Conservation (phyloP, 2,329 filamentous ascomycete species). For the Epichloe scottii region DNA sequence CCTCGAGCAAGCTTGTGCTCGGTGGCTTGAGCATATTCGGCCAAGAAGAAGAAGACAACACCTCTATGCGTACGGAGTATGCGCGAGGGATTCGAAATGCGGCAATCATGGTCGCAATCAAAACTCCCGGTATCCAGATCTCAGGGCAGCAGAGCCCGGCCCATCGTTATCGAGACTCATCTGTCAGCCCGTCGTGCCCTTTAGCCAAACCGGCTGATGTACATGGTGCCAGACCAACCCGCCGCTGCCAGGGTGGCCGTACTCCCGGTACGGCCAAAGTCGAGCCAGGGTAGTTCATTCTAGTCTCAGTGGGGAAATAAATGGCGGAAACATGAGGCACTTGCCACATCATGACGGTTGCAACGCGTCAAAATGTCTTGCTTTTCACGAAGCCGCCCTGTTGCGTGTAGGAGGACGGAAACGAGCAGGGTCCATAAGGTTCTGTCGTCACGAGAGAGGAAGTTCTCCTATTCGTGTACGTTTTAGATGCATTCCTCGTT, state of each 20-base stretch:
- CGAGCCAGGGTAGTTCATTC: neutral
- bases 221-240: neutral
- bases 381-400: no score
- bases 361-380: neutral
- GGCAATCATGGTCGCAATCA: neutral
- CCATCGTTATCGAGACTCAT: neutral
- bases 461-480: neutral
- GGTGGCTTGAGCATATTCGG: neutral
- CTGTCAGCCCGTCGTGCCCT: neutral
- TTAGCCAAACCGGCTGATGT: neutral
- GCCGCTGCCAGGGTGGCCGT: no score
- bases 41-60: no score
- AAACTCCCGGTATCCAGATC: neutral
- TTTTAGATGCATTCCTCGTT: neutral
- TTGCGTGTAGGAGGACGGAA: no score
- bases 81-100: no score
- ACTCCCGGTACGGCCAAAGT: no score
- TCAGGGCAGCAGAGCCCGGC: neutral
- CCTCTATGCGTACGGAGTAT: accelerated
- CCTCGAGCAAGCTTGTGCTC: neutral
- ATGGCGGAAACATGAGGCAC: neutral
- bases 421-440: no score
- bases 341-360: neutral
- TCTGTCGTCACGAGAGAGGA: no score
- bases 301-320: neutral